Evolutionary conservation across 176 grass and related monocot species (phyloP).

Genomic region (Eragrostis nindensis): DNA sequence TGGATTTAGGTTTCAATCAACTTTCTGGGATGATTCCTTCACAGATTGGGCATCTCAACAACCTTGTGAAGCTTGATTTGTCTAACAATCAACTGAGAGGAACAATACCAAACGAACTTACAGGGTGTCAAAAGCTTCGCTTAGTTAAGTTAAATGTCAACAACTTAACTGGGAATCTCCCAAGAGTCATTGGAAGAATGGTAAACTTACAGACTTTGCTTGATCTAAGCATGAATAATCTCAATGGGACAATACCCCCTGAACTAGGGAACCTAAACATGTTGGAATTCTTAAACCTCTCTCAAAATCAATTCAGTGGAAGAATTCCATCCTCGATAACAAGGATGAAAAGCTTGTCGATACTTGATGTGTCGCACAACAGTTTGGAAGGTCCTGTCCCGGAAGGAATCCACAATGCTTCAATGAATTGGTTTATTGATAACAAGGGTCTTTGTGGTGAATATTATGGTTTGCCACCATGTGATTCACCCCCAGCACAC

Average conservation of each 20-base stretch:
- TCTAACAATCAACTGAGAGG: constrained; percentile 1
- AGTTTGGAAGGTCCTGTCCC: constrained; percentile 42
- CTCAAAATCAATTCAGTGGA: constrained; percentile 33
- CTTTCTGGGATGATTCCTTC: not conserved
- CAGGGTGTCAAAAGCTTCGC: not conserved
- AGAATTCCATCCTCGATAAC: not conserved
- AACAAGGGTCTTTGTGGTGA: not conserved
- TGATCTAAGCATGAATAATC: constrained; percentile 43
- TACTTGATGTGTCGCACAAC: constrained; percentile 30
- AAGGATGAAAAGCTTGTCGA: constrained; percentile 28
- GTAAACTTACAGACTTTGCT: not conserved
- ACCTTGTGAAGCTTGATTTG: not conserved
- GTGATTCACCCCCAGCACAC: not conserved
- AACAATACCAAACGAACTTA: not conserved
- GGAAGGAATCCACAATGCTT: not conserved
- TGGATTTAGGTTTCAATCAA: constrained; percentile 10
- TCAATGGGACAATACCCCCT: constrained; percentile 27
- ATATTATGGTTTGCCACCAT: not conserved
- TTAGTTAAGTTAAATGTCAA: constrained; percentile 29
- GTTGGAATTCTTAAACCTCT: constrained; percentile 41
- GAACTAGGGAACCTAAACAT: constrained; percentile 3
- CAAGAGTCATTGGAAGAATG: constrained; percentile 24
- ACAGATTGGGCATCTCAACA: not conserved
- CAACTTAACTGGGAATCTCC: constrained; percentile 24
- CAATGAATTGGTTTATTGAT: not conserved